phyloP scores from a whole-genome alignment of 305 asterid species.

The Fraxinus latifolia region DNA sequence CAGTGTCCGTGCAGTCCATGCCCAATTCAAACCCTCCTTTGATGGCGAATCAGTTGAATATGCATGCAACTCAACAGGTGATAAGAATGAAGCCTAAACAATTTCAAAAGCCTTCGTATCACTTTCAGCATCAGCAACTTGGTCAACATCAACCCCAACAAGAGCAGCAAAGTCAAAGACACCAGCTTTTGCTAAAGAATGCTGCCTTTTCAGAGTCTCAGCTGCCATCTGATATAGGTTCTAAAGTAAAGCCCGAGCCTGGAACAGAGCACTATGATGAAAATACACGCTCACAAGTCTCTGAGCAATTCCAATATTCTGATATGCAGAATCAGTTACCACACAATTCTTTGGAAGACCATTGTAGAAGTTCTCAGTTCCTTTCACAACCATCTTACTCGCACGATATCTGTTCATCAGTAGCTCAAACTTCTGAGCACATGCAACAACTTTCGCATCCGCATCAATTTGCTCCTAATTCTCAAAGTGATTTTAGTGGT shows the following conservation, averaged over 20 bases:
- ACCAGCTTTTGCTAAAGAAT: slow-evolving; percentile 51
- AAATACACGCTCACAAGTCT: slow-evolving; percentile 48
- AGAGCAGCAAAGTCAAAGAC: slow-evolving; percentile 52
- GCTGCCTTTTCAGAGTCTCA: slow-evolving; percentile 67
- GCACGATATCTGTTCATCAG: slow-evolving; percentile 47
- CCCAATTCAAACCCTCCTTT: slow-evolving; percentile 46
- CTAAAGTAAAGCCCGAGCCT: slow-evolving; percentile 53
- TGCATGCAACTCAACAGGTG: slow-evolving; percentile 52
- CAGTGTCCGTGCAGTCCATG: slow-evolving; percentile 50
- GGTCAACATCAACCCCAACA: slow-evolving; percentile 58
- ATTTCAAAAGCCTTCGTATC: slow-evolving; percentile 51
- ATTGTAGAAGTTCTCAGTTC: slow-evolving; percentile 53
- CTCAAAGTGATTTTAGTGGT: slow-evolving; percentile 49
- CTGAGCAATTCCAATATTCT: slow-evolving; percentile 63
- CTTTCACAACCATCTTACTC: slow-evolving; percentile 44
- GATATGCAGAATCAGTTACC: slow-evolving; percentile 57
- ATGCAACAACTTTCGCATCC: slow-evolving; percentile 50
- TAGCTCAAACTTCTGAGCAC: slow-evolving; percentile 55
- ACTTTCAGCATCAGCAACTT: slow-evolving; percentile 59
- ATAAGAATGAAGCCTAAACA: slow-evolving; percentile 44
- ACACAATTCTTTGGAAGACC: slow-evolving; percentile 52
- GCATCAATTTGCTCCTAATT: slow-evolving; percentile 46
- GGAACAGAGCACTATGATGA: slow-evolving; percentile 45
- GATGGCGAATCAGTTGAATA: slow-evolving; percentile 53
- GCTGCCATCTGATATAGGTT: slow-evolving; percentile 42